Percentiles rank a stretch among this genome's conserved stretches.
Conservation (phyloP, 192 early-diverging fungal species). For the Funneliformis mosseae region DNA sequence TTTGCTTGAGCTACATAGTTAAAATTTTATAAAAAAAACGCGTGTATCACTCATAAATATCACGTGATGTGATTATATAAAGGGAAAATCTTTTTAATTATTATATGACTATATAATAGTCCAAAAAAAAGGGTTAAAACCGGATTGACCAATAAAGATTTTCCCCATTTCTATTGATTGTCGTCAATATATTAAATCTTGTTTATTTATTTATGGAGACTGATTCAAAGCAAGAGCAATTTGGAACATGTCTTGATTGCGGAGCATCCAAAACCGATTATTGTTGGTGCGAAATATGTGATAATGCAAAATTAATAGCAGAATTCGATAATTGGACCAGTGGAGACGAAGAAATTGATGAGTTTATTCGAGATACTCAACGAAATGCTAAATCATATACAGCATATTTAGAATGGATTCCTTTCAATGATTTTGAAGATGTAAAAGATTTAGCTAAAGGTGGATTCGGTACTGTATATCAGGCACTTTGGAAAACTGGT, state of each 20-base stretch:
- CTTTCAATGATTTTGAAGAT: not conserved
- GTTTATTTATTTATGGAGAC: too few species aligned
- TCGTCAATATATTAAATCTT: too few species aligned
- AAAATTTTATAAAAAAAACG: too few species aligned
- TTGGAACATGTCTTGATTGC: not conserved
- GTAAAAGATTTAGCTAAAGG: not conserved
- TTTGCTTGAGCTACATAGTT: too few species aligned
- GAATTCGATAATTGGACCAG: not conserved
- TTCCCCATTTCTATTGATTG: too few species aligned
- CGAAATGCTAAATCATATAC: not conserved
- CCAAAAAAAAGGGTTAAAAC: too few species aligned
- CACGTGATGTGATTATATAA: too few species aligned
- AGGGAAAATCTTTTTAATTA: too few species aligned
- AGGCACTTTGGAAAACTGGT: not conserved
- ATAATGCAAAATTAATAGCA: not conserved
- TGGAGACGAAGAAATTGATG: not conserved
- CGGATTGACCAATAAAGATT: too few species aligned
- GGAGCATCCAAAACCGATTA: not conserved
- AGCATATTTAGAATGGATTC: not conserved
- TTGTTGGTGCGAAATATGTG: slow-evolving; percentile 1
- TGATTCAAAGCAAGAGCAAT: not conserved
- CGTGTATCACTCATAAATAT: too few species aligned
- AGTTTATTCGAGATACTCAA: not conserved
- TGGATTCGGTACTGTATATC: not conserved
- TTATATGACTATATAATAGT: too few species aligned